Evolutionary conservation across 129 eudicot species (phyloP).

Genomic region (Arctium lappa): DNA sequence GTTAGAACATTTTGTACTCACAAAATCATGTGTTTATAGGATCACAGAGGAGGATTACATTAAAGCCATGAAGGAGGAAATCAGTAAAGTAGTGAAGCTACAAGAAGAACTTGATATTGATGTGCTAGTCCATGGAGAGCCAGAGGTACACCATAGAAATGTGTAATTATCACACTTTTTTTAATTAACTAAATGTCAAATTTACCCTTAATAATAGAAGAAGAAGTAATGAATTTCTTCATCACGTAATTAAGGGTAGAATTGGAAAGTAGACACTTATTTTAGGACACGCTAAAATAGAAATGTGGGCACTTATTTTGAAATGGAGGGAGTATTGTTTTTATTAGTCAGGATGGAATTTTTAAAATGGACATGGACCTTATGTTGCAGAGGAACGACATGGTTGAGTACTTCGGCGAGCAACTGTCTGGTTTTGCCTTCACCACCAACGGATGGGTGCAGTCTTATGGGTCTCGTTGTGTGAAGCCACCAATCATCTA

Average conservation of each 20-base stretch:
- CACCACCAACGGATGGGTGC: conserved; percentile 58
- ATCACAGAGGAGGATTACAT: conserved; percentile 68
- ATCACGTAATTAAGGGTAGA: neutral
- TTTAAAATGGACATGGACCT: neutral
- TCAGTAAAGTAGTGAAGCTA: conserved; percentile 70
- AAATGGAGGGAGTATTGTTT: too few species aligned
- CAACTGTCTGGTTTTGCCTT: neutral
- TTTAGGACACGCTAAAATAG: neutral
- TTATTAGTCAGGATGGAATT: too few species aligned
- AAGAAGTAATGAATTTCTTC: neutral
- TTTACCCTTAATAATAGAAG: neutral
- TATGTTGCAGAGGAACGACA: conserved; percentile 59
- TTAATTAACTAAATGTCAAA: neutral
- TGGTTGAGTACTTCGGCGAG: conserved; percentile 22
- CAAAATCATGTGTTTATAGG: conserved; percentile 18
- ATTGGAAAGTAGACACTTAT: neutral
- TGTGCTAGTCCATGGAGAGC: conserved; percentile 83
- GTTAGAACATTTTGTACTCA: neutral
- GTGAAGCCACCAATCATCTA: conserved; percentile 90
- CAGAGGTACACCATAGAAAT: conserved; percentile 47
- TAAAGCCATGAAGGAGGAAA: conserved; percentile 66
- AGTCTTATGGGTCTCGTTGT: conserved; percentile 83
- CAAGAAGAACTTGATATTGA: conserved; percentile 86
- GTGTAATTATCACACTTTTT: neutral
- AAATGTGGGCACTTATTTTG: too few species aligned